Evolutionary conservation across 2,329 filamentous ascomycete genomes (phyloP).

Genomic region (Clonostachys chloroleuca): DNA sequence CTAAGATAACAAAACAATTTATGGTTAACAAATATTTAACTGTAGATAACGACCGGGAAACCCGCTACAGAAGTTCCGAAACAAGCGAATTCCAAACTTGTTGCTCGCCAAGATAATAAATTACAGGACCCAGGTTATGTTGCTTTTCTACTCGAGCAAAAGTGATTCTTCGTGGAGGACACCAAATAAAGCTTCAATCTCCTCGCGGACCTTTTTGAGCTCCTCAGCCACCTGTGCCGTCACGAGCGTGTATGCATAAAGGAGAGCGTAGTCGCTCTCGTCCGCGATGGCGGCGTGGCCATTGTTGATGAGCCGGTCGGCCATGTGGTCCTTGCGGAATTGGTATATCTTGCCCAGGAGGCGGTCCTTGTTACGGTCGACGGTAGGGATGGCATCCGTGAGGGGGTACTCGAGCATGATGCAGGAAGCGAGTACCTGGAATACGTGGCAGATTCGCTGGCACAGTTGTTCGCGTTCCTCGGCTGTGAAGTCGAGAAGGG

Average conservation of each 20-base stretch:
- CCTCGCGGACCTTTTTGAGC: constrained; percentile 53
- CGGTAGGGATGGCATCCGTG: constrained; percentile 81
- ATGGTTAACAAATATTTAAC: neutral
- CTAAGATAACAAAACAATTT: neutral
- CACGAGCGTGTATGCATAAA: constrained; percentile 84
- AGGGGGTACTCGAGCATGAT: constrained; percentile 94
- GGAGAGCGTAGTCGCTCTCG: constrained; percentile 80
- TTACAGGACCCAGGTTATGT: neutral
- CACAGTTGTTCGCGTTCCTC: constrained; percentile 78
- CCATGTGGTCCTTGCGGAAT: constrained; percentile 68
- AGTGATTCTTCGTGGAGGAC: constrained; percentile 56
- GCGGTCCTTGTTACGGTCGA: constrained; percentile 74
- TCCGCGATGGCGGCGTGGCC: constrained; percentile 34
- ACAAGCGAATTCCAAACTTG: no score
- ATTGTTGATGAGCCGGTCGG: constrained; percentile 10
- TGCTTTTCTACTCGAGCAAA: constrained; percentile 41
- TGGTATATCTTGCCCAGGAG: constrained; percentile 83
- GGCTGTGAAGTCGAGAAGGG: constrained; percentile 73
- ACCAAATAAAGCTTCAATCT: constrained; percentile 61
- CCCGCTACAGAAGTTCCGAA: no score
- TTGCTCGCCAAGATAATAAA: neutral
- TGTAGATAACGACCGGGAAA: no score
- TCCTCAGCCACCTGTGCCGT: constrained; percentile 64
- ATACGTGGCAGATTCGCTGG: constrained; percentile 84
- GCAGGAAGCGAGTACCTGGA: constrained; percentile 81